phyloP scores from a whole-genome alignment of 2,329 filamentous ascomycete genomes.

The Tolypocladium ophioglossoides region DNA sequence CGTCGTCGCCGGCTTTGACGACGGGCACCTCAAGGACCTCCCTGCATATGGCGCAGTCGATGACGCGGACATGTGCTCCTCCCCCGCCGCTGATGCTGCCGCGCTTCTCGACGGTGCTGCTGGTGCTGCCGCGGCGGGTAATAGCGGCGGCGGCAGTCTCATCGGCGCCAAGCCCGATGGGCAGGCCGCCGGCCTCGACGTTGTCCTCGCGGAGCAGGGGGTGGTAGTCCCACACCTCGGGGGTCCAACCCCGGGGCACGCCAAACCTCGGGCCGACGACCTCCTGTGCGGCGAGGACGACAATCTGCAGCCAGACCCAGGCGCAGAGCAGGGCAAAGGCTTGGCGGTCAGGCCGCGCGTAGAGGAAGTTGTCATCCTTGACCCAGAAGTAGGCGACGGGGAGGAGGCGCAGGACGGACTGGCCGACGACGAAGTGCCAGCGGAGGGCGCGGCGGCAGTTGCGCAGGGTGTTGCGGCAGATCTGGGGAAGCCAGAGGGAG shows the following conservation, averaged over 20 bases:
- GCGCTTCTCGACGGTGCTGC: slow-evolving; percentile 2
- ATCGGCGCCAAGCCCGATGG: slow-evolving; percentile 54
- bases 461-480: slow-evolving; percentile 77
- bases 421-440: slow-evolving; percentile 83
- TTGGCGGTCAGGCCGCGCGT: slow-evolving; percentile 56
- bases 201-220: slow-evolving; percentile 77
- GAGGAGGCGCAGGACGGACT: slow-evolving; percentile 65
- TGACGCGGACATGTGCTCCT: slow-evolving; percentile 32
- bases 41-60: slow-evolving; percentile 93
- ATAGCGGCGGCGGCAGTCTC: slow-evolving; percentile 12
- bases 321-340: slow-evolving; percentile 50
- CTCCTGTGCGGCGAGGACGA: slow-evolving; percentile 70
- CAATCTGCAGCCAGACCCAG: slow-evolving; percentile 84
- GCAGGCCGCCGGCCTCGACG: slow-evolving; percentile 66
- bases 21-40: slow-evolving; percentile 86
- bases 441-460: slow-evolving; percentile 87
- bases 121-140: neutral
- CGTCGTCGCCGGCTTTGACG: slow-evolving; percentile 47
- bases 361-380: slow-evolving; percentile 68
- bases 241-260: slow-evolving; percentile 56
- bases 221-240: slow-evolving; percentile 90
- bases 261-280: slow-evolving; percentile 83
- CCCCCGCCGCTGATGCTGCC: neutral
- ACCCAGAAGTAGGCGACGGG: slow-evolving; percentile 84
- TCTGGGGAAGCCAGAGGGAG: slow-evolving; percentile 88